Percentiles rank a stretch among this genome's conserved stretches.
Evolutionary conservation across 2,329 filamentous ascomycete species (phyloP).

Genomic region (Magnaporthiopsis rhizophila): DNA sequence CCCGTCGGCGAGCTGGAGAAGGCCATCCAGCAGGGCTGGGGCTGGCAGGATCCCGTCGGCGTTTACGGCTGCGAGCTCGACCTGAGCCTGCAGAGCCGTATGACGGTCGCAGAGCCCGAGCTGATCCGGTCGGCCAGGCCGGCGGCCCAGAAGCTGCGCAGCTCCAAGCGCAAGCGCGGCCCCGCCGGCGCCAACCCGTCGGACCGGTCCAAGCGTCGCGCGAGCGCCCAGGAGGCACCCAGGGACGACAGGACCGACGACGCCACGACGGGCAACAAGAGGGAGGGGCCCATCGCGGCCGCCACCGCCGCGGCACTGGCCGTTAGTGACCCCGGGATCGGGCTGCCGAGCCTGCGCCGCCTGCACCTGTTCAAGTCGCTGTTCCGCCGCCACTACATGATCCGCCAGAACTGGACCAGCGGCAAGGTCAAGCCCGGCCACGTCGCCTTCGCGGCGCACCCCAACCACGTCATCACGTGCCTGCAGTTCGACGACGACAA

Average conservation of each 20-base stretch:
- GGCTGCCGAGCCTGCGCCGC: conserved; percentile 67
- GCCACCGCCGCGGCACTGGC: conserved; percentile 77
- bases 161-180: conserved; percentile 49
- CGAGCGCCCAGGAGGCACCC: conserved; percentile 36
- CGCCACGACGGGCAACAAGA: conserved; percentile 43
- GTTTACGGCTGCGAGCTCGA: conserved; percentile 72
- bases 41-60: conserved; percentile 85
- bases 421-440: conserved; percentile 79
- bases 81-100: conserved; percentile 51
- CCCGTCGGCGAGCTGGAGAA: conserved; percentile 75
- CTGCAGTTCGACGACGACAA: conserved; percentile 97
- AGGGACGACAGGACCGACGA: conserved; percentile 33
- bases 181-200: conserved; percentile 34
- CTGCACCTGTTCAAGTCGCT: conserved; percentile 95
- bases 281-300: conserved; percentile 78
- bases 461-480: conserved; percentile 93
- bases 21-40: conserved; percentile 89
- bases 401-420: conserved; percentile 86
- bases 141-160: conserved; percentile 30
- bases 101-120: conserved; percentile 47
- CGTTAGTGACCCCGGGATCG: conserved; percentile 73
- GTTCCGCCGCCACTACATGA: conserved; percentile 86
- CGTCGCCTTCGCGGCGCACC: conserved; percentile 92
- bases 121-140: conserved; percentile 34
- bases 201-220: conserved; percentile 47